A percentile compares a stretch with the other conserved stretches of the same genome.
phyloP scores from a whole-genome alignment of 257 asterid genomes.

The Gentiana straminea region DNA sequence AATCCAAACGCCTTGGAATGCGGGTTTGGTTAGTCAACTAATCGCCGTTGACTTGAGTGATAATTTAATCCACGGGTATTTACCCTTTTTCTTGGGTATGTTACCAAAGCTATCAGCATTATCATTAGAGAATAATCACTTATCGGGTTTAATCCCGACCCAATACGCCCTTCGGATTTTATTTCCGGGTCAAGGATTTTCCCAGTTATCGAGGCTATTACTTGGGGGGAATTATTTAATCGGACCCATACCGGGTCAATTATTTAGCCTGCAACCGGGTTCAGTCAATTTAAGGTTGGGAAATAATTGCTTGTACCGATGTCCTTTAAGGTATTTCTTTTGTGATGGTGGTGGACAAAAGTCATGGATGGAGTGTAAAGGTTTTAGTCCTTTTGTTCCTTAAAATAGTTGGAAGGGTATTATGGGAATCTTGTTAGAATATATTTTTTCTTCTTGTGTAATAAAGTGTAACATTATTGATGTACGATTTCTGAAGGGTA shows the following conservation, averaged over 20 bases:
- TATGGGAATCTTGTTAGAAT: too few species aligned
- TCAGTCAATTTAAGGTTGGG: slow-evolving; percentile 58
- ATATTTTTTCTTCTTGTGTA: too few species aligned
- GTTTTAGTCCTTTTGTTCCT: slow-evolving; percentile 57
- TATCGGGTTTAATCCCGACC: slow-evolving; percentile 55
- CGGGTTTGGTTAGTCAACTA: slow-evolving; percentile 39
- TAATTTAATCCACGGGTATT: slow-evolving; percentile 48
- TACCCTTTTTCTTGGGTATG: slow-evolving; percentile 70
- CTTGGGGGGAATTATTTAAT: slow-evolving; percentile 69
- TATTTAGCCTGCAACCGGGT: slow-evolving; percentile 60
- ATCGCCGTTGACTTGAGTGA: slow-evolving; percentile 64
- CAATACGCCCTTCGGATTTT: slow-evolving; percentile 38
- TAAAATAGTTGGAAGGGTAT: slow-evolving; percentile 8
- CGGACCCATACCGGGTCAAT: slow-evolving; percentile 76
- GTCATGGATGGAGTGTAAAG: slow-evolving; percentile 53
- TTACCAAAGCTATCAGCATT: slow-evolving; percentile 65
- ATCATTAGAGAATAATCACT: slow-evolving; percentile 49
- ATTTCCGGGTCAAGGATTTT: slow-evolving; percentile 32
- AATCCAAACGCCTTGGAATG: slow-evolving; percentile 30
- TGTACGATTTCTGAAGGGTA: too few species aligned
- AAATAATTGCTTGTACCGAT: slow-evolving; percentile 74
- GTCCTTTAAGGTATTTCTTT: slow-evolving; percentile 58
- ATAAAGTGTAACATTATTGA: too few species aligned
- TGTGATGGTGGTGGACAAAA: slow-evolving; percentile 85
- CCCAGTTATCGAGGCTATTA: slow-evolving; percentile 56